Evolutionary conservation across 192 early-diverging fungal species (phyloP).

Genomic region (Diversispora epigaea): DNA sequence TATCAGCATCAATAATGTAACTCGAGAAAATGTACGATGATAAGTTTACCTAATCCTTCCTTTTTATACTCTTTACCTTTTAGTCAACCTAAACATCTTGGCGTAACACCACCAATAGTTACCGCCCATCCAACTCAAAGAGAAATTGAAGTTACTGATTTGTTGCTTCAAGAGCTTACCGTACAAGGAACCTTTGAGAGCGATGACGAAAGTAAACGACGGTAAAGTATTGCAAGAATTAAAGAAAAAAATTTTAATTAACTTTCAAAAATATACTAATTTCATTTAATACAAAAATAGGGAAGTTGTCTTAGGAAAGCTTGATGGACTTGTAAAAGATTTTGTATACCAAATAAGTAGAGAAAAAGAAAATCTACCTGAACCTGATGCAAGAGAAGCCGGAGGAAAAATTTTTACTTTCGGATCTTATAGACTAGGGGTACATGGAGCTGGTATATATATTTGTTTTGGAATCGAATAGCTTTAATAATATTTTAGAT

Average conservation of each 20-base stretch:
- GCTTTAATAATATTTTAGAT: too few relatives aligned
- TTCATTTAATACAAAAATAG: too few relatives aligned
- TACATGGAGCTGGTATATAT: constrained; percentile 78
- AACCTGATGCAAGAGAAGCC: constrained; percentile 78
- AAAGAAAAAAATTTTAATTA: too few relatives aligned
- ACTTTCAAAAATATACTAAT: too few relatives aligned
- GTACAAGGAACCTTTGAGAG: constrained; percentile 83
- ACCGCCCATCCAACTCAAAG: constrained; percentile 54
- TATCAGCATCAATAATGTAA: too few relatives aligned
- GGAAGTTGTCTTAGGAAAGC: constrained; percentile 83
- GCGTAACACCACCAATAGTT: constrained; percentile 83
- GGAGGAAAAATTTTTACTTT: constrained; percentile 98
- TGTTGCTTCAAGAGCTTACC: constrained; percentile 68
- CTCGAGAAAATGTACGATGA: too few relatives aligned
- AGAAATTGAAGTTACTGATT: constrained; percentile 71
- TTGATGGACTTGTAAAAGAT: constrained; percentile 86
- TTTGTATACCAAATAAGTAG: constrained; percentile 83
- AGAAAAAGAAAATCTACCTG: constrained; percentile 68
- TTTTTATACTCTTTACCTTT: too few relatives aligned
- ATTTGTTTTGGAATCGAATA: background rate
- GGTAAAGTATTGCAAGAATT: constrained; percentile 65
- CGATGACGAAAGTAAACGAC: constrained; percentile 76
- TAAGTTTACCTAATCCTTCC: too few relatives aligned
- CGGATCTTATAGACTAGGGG: constrained; percentile 94
- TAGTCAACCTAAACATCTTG: constrained; percentile 49